These are phyloP conservation scores for Polychaeton citri DNA, from an alignment of 2,329 filamentous ascomycete genomes.

Conservation along the genomic window DNA sequence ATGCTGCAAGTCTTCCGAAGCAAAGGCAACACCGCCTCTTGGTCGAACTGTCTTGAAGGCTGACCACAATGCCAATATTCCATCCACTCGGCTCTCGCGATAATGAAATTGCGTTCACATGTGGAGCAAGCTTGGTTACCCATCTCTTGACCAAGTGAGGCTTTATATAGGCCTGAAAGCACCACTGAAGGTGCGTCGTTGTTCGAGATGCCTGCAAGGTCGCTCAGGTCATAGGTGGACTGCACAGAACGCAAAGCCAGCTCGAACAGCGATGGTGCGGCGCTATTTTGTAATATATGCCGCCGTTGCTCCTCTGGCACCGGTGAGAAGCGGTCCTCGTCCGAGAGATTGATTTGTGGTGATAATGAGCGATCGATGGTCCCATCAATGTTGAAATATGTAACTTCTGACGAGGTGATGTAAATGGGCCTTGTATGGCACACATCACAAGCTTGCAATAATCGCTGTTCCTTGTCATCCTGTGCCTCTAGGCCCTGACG, in stretches of 20 bases:
- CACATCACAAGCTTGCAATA: slow-evolving; percentile 1
- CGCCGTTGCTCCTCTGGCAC: slow-evolving; percentile 1
- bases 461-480: background rate
- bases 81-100: slow-evolving; percentile 22
- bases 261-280: slow-evolving; percentile 23
- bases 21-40: slow-evolving; percentile 20
- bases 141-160: slow-evolving; percentile 6
- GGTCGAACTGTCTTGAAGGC: background rate
- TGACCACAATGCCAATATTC: slow-evolving; percentile 18
- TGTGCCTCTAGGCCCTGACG: background rate
- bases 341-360: slow-evolving; percentile 2
- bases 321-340: background rate
- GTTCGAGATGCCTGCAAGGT: slow-evolving; percentile 12
- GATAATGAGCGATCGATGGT: slow-evolving; percentile 2
- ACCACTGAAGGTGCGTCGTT: slow-evolving; percentile 8
- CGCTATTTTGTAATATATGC: slow-evolving; percentile 3
- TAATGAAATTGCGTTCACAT: slow-evolving; percentile 17
- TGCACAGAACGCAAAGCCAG: slow-evolving; percentile 17
- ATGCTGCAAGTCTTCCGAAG: slow-evolving; percentile 9
- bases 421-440: slow-evolving; percentile 1
- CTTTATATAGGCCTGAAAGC: slow-evolving; percentile 9
- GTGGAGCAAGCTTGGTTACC: slow-evolving; percentile 20
- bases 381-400: slow-evolving; percentile 19
- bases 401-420: slow-evolving; percentile 5
- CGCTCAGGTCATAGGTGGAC: slow-evolving; percentile 11